These are phyloP conservation scores for Nothopassalora personata DNA, from an alignment of 2,329 filamentous ascomycete genomes.

Conservation along the genomic window DNA sequence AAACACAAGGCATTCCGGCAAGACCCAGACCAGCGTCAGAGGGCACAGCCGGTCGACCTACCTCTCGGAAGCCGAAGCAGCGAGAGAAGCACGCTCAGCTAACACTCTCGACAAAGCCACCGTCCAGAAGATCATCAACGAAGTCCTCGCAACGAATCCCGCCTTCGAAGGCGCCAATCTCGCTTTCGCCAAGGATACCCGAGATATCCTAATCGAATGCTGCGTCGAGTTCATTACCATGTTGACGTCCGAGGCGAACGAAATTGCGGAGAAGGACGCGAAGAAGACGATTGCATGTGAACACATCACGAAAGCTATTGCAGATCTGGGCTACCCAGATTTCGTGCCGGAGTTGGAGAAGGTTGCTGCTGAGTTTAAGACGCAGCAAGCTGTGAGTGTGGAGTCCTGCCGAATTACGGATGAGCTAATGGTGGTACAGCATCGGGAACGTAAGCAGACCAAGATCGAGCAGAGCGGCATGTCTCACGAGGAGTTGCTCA, in stretches of 20 bases:
- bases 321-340: conserved; percentile 85
- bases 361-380: conserved; percentile 86
- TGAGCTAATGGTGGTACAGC: conserved; percentile 46
- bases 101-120: conserved; percentile 48
- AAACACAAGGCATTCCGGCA: not conserved
- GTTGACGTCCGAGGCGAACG: conserved; percentile 96
- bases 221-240: conserved; percentile 99
- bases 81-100: not conserved
- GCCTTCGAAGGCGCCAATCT: conserved; percentile 49
- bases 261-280: conserved; percentile 96
- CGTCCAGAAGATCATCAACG: conserved; percentile 80
- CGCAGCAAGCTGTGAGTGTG: conserved; percentile 72
- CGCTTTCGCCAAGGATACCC: conserved; percentile 88
- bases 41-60: not conserved
- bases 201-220: conserved; percentile 94
- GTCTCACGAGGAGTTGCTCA: conserved; percentile 81
- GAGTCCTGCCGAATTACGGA: conserved; percentile 5
- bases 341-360: conserved; percentile 85
- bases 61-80: not conserved
- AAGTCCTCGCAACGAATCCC: conserved; percentile 74
- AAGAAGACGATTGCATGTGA: conserved; percentile 99
- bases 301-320: conserved; percentile 90
- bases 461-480: conserved; percentile 94
- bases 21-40: not conserved
- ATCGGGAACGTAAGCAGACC: conserved; percentile 91